phyloP scores from a whole-genome alignment of 345 rosid species.

The Pistacia atlantica region DNA sequence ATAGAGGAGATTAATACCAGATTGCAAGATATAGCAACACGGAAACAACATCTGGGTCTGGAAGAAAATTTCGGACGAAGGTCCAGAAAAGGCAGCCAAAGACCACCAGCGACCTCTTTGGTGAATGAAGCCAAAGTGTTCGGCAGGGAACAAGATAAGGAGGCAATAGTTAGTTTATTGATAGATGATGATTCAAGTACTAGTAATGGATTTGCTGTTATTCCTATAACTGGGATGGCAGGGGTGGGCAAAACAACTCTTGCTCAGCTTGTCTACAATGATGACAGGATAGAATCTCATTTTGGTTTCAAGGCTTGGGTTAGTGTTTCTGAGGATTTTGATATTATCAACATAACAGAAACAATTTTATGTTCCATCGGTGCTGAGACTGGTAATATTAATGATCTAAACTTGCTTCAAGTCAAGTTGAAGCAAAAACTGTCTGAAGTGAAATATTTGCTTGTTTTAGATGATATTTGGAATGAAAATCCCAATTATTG shows the following conservation, averaged over 20 bases:
- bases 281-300: background rate
- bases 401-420: slow-evolving; percentile 15
- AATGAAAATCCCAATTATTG: background rate
- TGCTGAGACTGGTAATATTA: accelerated
- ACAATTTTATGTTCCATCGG: background rate
- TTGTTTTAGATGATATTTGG: slow-evolving; percentile 35
- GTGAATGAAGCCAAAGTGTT: slow-evolving; percentile 13
- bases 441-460: background rate
- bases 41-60: background rate
- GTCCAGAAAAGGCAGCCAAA: background rate
- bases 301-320: slow-evolving; percentile 16
- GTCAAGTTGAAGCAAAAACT: background rate
- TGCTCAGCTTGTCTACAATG: slow-evolving; percentile 23
- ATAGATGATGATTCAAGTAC: background rate
- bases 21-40: no score
- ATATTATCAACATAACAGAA: background rate
- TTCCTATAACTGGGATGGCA: slow-evolving; percentile 26
- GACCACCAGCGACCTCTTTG: background rate
- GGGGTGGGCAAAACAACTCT: slow-evolving; percentile 30
- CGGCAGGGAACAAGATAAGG: slow-evolving; percentile 25
- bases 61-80: background rate
- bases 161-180: slow-evolving; percentile 1
- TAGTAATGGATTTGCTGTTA: background rate
- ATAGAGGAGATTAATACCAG: no score
- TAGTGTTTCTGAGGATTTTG: slow-evolving; percentile 16